phyloP scores from a whole-genome alignment of 1,284 basidiomycete genomes.

The Ceratobasidium sp. region DNA sequence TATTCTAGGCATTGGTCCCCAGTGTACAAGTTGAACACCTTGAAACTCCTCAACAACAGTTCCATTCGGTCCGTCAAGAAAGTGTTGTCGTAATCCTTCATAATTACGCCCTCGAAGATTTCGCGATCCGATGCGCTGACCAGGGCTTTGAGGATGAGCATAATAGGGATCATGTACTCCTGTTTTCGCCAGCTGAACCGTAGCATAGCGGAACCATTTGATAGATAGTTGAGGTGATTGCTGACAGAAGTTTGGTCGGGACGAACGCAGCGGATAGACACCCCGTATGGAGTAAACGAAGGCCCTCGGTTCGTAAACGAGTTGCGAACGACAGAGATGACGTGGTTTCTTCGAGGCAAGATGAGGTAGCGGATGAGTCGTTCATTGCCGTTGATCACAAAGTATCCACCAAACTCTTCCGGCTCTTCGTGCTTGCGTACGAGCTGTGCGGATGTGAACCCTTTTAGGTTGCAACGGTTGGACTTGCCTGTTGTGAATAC shows the following conservation, averaged over 20 bases:
- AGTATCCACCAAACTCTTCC: conserved; percentile 99
- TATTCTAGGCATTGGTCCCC: conserved; percentile 96
- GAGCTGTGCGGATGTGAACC: conserved; percentile 87
- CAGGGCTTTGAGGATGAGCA: conserved; percentile 96
- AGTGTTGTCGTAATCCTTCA: conserved; percentile 97
- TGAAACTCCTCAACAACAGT: conserved; percentile 96
- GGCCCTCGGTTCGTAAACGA: conserved; percentile 94
- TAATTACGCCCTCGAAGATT: conserved; percentile 97
- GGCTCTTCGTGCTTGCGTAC: conserved; percentile 95
- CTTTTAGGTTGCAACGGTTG: conserved; percentile 91
- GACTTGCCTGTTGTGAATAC: conserved; percentile 66
- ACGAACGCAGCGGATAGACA: conserved; percentile 95
- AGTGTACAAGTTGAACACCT: conserved; percentile 89
- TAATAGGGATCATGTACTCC: conserved; percentile 98
- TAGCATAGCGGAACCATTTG: conserved; percentile 95
- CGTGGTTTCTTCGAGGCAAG: conserved; percentile 89
- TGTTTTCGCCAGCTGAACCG: conserved; percentile 98
- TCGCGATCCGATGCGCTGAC: conserved; percentile 96
- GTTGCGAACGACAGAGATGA: conserved; percentile 86
- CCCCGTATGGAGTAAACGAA: conserved; percentile 94
- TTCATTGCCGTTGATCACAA: conserved; percentile 99
- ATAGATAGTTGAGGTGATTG: conserved; percentile 97
- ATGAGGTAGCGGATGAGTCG: conserved; percentile 98
- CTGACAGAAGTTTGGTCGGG: conserved; percentile 93
- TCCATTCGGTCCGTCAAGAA: conserved; percentile 99